Base-by-base conservation (phyloP, 1,139 yeast genomes). In the Kazachstania sp. region DNA sequence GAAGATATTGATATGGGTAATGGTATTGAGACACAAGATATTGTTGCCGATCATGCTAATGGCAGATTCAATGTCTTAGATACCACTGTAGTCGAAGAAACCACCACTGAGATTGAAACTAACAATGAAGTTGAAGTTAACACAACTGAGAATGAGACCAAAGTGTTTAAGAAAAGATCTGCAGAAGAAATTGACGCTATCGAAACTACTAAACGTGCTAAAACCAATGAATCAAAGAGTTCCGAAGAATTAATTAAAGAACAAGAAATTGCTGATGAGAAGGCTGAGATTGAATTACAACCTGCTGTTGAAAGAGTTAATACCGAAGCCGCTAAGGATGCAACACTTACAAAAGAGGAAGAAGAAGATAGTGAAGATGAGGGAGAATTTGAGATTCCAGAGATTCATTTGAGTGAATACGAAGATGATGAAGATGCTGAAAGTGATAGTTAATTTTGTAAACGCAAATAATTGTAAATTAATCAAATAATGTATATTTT, bases 331-430 rank as follows among this genome's bases (percentile, higher is more conserved):
- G n/a, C 35, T 15, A 41, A 37, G 6, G 37, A 29, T 31, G 37
- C 20, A 19, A 32, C 28, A 9, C 43, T 39, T n/a, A 37, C 38
- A n/a, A 30, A 39, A 6, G 39, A 43, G 36, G 38, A 26, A 28
- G 45, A 31, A 4, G 46, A 49, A 16, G 45, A 45, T 19, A 44
- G 44, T 13, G 55, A 51, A 26, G 50, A 45, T n/a, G 56, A 49
- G 32, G 72, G 77, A 5, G 83, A 79, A 51, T 74, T 79, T 49
- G 84, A 77, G 51, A 77, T 79, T 50, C 84, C 85, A 2, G 72
- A 69, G 16, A 74, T 79, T 48, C 78, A 73, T 31, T 57, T 78
- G 8, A 65, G 70, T 48, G 72, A 68, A 38, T 71, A 66, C 35
- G 71, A 66, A 3, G 61, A 57, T 19, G 32, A 49, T 18, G 47